phyloP scores from a whole-genome alignment of 345 rosid genomes.

The Populus davidiana region DNA sequence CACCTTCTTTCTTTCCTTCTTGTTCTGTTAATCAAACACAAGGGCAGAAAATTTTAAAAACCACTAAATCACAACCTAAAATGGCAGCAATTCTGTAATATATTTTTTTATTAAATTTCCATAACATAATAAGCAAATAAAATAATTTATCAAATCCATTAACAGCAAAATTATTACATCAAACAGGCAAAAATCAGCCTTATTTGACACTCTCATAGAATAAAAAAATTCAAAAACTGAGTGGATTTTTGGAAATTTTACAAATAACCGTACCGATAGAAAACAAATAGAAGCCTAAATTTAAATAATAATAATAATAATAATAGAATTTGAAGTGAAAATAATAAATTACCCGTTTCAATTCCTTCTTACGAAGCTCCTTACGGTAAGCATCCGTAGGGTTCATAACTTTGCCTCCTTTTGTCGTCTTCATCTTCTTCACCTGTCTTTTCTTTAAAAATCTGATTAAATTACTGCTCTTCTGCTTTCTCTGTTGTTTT shows the following conservation, averaged over 20 bases:
- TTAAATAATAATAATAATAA: not conserved
- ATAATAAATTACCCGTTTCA: constrained; percentile 61
- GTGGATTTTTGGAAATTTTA: not conserved
- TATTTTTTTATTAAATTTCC: not conserved
- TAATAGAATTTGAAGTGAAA: not conserved
- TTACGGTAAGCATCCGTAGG: constrained; percentile 99
- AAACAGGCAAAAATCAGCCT: not conserved
- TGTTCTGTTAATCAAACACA: constrained; percentile 58
- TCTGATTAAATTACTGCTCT: not conserved
- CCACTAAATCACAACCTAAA: not conserved
- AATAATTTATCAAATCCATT: not conserved
- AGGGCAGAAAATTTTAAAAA: not conserved
- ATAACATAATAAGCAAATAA: not conserved
- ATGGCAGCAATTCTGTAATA: not conserved
- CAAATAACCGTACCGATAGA: not conserved
- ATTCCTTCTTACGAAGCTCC: constrained; percentile 89
- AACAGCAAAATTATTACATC: not conserved
- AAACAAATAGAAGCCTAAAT: not conserved
- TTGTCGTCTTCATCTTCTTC: constrained; percentile 90
- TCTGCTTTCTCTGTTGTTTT: not conserved
- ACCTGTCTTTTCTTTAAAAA: not conserved
- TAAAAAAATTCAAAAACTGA: not conserved
- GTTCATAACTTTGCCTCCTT: constrained; percentile 99
- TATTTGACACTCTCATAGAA: too few relatives aligned
- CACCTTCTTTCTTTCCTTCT: constrained; percentile 96